Conservation (phyloP, 169 alveolate species). For the Cryptosporidium tyzzeri region DNA sequence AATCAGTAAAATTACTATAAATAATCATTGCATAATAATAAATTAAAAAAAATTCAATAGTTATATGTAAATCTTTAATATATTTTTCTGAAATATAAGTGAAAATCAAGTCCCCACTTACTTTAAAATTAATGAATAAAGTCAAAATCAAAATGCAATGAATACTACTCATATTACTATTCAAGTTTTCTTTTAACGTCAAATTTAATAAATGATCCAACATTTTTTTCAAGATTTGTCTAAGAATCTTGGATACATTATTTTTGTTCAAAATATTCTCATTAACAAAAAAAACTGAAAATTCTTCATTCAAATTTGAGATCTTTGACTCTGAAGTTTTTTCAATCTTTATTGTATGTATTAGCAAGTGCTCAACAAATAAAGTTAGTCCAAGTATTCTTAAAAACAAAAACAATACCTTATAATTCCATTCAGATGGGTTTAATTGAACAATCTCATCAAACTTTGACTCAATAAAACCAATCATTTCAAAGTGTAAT, state of each 20-base stretch:
- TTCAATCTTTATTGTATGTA: constrained; percentile 1
- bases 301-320: not conserved
- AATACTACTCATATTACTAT: not conserved
- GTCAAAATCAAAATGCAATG: not conserved
- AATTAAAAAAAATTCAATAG: not conserved
- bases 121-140: constrained; percentile 18
- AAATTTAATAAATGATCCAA: not conserved
- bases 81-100: not conserved
- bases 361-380: constrained; percentile 13
- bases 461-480: constrained; percentile 9
- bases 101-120: constrained; percentile 28
- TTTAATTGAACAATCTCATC: not conserved
- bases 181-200: not conserved
- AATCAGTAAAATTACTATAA: not conserved
- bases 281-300: not conserved
- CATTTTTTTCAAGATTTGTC: constrained; percentile 21
- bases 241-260: constrained; percentile 27
- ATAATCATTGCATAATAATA: constrained; percentile 1
- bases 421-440: not conserved
- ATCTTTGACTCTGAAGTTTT: not conserved
- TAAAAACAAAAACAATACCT: not conserved
- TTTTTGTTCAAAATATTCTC: constrained; percentile 8
- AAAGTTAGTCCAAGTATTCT: constrained; percentile 21
- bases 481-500: constrained; percentile 26
- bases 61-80: not conserved